These are phyloP conservation scores for Cordyceps pruinosa DNA, from an alignment of 2,329 filamentous ascomycete genomes.

Conservation along the genomic window DNA sequence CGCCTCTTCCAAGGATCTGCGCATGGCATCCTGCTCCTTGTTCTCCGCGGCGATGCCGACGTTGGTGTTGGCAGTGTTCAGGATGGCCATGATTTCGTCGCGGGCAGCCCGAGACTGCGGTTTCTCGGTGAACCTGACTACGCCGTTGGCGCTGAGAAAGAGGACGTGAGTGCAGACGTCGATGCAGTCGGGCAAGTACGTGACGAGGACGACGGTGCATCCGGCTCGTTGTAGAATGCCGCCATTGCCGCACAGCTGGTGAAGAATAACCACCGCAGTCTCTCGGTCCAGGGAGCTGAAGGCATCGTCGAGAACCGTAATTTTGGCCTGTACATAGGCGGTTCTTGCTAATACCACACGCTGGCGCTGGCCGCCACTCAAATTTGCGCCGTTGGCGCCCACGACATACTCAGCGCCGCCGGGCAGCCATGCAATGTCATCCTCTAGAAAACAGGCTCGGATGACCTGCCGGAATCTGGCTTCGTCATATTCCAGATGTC, in stretches of 20 bases:
- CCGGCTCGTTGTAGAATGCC: neutral
- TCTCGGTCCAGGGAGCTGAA: constrained; percentile 13
- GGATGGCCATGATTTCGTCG: neutral
- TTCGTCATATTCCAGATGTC: neutral
- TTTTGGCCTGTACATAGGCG: neutral
- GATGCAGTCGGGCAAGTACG: neutral
- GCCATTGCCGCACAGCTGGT: neutral
- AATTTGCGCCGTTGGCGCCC: neutral
- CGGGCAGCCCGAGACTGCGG: neutral
- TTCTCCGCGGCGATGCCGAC: neutral
- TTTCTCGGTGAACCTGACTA: neutral
- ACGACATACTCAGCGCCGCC: neutral
- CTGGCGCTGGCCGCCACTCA: constrained; percentile 5
- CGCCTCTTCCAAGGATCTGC: neutral
- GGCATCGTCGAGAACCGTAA: constrained; percentile 11
- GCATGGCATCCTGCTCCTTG: neutral
- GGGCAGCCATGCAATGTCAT: neutral
- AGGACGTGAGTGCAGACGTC: neutral
- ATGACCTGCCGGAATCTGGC: neutral
- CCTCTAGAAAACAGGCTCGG: neutral
- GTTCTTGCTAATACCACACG: constrained; percentile 9
- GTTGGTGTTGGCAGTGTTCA: neutral
- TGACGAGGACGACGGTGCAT: neutral
- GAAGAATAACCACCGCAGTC: neutral
- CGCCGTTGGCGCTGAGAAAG: neutral